A percentile compares a stretch with the other conserved stretches of the same genome.
Evolutionary conservation across 78 protist genomes (phyloP).

Genomic region (Dictyostelium intermedium): DNA sequence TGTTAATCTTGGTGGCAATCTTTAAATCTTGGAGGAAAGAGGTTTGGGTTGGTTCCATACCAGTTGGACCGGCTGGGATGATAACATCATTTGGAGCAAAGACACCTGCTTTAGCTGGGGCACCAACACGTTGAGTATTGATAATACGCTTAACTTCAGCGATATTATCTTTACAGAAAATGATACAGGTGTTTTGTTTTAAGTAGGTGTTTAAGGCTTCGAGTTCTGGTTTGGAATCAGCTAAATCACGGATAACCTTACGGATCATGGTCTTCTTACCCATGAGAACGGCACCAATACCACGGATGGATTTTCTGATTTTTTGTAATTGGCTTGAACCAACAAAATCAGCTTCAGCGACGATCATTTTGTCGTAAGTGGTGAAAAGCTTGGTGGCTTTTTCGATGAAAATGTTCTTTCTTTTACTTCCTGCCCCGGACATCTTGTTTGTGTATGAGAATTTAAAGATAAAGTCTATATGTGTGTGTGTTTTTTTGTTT

Average conservation of each 20-base stretch:
- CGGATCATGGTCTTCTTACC: conserved; percentile 98
- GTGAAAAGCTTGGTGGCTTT: conserved; percentile 72
- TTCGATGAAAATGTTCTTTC: conserved; percentile 78
- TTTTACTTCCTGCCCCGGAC: conserved; percentile 79
- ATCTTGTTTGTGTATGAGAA: conserved; percentile 69
- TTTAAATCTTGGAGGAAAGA: conserved; percentile 98
- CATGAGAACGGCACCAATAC: conserved; percentile 95
- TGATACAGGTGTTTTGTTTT: conserved; percentile 95
- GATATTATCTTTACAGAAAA: conserved; percentile 96
- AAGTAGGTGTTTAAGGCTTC: conserved; percentile 84
- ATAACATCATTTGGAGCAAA: conserved; percentile 94
- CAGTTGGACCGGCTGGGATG: conserved; percentile 98
- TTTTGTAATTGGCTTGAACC: conserved; percentile 96
- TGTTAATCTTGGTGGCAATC: conserved; percentile 98
- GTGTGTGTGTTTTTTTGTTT: too few species aligned
- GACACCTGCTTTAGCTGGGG: conserved; percentile 98
- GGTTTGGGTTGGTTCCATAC: conserved; percentile 98
- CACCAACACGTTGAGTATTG: conserved; percentile 82
- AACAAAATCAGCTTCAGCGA: conserved; percentile 97
- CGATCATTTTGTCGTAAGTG: conserved; percentile 82
- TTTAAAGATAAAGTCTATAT: conserved; percentile 47
- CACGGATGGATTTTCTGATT: conserved; percentile 96
- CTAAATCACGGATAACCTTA: conserved; percentile 83
- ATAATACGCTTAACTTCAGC: conserved; percentile 81
- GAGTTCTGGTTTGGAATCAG: conserved; percentile 80